phyloP scores from a whole-genome alignment of 2,329 filamentous ascomycete species.

The Verticillium zaregamsianum region DNA sequence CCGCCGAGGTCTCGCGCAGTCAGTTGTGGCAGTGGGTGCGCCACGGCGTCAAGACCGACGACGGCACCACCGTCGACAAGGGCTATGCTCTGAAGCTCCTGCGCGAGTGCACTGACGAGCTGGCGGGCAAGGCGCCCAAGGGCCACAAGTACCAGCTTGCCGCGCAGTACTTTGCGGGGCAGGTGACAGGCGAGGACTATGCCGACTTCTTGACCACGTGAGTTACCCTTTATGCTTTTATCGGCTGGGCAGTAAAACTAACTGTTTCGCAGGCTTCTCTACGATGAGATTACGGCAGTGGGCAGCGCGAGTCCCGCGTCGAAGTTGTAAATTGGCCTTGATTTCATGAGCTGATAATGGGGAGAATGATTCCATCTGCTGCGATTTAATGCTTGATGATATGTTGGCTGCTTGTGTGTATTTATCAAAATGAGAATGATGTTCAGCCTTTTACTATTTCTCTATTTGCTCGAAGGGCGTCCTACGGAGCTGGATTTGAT shows the following conservation, averaged over 20 bases:
- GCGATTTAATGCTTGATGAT: background rate
- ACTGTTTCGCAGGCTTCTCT: conserved; percentile 59
- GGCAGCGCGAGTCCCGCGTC: conserved; percentile 57
- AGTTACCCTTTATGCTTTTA: conserved; percentile 28
- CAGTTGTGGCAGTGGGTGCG: conserved; percentile 97
- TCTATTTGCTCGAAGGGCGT: background rate
- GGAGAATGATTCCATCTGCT: background rate
- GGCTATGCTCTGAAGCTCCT: conserved; percentile 82
- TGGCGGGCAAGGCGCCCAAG: conserved; percentile 70
- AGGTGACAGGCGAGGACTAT: conserved; percentile 97
- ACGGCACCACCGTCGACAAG: conserved; percentile 93
- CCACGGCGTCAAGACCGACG: conserved; percentile 68
- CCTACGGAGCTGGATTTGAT: no score
- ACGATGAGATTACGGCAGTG: conserved; percentile 80
- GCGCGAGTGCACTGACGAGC: conserved; percentile 75
- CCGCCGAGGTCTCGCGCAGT: conserved; percentile 88
- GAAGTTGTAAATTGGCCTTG: conserved; percentile 50
- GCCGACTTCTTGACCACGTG: conserved; percentile 89
- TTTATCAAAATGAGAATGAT: background rate
- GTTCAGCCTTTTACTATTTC: background rate
- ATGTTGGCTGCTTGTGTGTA: background rate
- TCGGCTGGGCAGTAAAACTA: conserved; percentile 11
- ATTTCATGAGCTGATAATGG: background rate
- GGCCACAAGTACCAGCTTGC: conserved; percentile 91
- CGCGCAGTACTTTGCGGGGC: conserved; percentile 84